phyloP scores from a whole-genome alignment of 2,329 filamentous ascomycete species.

The Pseudogymnoascus sp. region DNA sequence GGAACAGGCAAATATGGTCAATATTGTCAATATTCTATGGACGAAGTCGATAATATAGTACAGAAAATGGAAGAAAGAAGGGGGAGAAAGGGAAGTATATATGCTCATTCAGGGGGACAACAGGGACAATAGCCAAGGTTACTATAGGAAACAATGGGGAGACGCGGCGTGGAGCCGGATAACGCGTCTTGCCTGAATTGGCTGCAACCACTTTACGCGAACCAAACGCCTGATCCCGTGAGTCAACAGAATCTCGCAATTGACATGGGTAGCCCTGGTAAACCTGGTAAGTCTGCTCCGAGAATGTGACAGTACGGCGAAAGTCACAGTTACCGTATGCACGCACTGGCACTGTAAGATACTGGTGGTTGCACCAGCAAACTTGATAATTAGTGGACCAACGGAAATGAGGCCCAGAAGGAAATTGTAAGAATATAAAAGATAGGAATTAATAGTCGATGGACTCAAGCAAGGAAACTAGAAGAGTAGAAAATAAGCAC shows the following conservation, averaged over 20 bases:
- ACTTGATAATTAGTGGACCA: constrained; percentile 6
- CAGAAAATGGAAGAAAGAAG: neutral
- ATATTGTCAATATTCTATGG: constrained; percentile 6
- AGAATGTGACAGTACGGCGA: neutral
- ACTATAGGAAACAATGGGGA: constrained; percentile 12
- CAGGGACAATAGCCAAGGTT: neutral
- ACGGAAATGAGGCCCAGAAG: constrained; percentile 5
- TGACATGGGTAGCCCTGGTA: neutral
- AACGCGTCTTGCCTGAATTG: constrained; percentile 10
- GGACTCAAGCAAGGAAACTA: neutral
- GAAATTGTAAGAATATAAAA: neutral
- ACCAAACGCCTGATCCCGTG: constrained; percentile 10
- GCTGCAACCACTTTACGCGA: constrained; percentile 12
- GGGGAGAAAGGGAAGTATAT: neutral
- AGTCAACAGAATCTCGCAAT: constrained; percentile 7
- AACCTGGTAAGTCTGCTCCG: neutral
- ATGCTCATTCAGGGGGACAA: neutral
- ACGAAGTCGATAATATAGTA: neutral
- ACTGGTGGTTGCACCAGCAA: neutral
- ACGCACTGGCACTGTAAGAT: neutral
- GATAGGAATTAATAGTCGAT: neutral
- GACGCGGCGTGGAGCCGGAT: constrained; percentile 1
- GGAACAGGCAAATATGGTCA: neutral
- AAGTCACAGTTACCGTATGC: neutral
- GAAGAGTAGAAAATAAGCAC: neutral